Evolutionary conservation across 768 basidiomycete species (phyloP).

Genomic region (Rhodotorula taiwanensis): DNA sequence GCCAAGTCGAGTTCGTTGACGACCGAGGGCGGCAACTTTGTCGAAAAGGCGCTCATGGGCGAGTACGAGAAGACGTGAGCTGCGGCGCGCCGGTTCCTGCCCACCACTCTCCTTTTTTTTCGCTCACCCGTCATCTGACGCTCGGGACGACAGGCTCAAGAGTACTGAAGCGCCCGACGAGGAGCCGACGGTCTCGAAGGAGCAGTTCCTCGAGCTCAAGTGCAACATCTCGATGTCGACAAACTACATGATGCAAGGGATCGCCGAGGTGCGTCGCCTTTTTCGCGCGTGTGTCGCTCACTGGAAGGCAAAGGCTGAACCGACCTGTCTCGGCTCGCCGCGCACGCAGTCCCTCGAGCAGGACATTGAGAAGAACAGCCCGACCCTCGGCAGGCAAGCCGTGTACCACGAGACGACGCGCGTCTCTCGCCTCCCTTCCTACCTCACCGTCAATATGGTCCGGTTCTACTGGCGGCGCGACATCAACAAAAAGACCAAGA

Average conservation of each 20-base stretch:
- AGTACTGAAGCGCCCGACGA: constrained; percentile 81
- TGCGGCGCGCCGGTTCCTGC: background rate
- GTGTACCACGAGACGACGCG: constrained; percentile 73
- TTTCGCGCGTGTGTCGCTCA: constrained; percentile 15
- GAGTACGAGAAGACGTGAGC: constrained; percentile 65
- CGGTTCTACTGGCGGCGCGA: constrained; percentile 92
- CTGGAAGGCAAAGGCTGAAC: background rate
- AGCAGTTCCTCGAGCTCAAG: constrained; percentile 77
- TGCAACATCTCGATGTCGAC: constrained; percentile 84
- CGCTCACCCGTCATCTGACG: background rate
- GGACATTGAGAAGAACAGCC: constrained; percentile 75
- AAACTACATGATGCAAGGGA: constrained; percentile 81
- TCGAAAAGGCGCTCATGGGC: constrained; percentile 75
- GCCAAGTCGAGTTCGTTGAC: constrained; percentile 49
- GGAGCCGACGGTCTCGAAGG: constrained; percentile 55
- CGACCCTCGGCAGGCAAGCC: constrained; percentile 70
- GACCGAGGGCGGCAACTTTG: constrained; percentile 52
- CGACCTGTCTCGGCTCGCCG: background rate
- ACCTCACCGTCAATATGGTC: constrained; percentile 83
- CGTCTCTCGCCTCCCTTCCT: constrained; percentile 68
- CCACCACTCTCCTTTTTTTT: background rate
- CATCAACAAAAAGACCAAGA: constrained; percentile 84
- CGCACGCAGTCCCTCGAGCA: constrained; percentile 66
- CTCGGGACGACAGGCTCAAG: constrained; percentile 53
- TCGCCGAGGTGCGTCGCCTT: constrained; percentile 59